Conservation (phyloP, 129 eudicot species). For the Artemisia annua region DNA sequence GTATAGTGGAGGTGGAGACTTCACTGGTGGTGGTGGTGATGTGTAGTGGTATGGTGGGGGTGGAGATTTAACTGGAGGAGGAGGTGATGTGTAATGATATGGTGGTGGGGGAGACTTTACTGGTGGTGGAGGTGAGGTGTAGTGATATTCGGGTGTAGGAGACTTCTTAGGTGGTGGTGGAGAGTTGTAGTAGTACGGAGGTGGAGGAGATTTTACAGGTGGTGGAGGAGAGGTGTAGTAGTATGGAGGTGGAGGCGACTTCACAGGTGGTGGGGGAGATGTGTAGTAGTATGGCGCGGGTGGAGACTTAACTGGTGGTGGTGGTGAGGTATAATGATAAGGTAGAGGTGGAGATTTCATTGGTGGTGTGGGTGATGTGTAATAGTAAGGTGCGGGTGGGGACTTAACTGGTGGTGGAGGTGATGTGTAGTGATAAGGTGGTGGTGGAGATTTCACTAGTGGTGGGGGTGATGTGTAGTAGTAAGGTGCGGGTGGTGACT, state of each 20-base stretch:
- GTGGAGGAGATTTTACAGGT: conserved; percentile 22
- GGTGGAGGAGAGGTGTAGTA: conserved; percentile 34
- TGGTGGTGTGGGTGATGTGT: conserved; percentile 35
- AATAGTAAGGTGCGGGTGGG: conserved; percentile 24
- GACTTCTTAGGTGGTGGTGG: conserved; percentile 23
- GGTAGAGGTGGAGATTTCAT: conserved; percentile 24
- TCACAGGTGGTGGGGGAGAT: no score
- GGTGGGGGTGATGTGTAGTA: no score
- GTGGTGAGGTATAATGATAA: conserved; percentile 30
- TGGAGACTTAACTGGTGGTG: conserved; percentile 13
- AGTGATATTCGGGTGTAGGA: not conserved
- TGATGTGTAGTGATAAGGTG: no score
- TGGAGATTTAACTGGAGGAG: conserved; percentile 25
- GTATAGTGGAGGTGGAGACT: no score
- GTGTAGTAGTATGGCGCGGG: conserved; percentile 1
- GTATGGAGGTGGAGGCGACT: not conserved
- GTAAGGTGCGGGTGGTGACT: no score
- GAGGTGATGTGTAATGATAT: conserved; percentile 33
- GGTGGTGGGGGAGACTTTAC: conserved; percentile 29
- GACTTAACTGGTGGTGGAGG: no score
- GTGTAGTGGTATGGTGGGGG: no score
- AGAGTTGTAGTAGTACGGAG: conserved; percentile 23
- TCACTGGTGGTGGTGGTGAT: no score
- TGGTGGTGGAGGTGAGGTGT: conserved; percentile 31
- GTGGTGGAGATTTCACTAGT: no score